Evolutionary conservation across 495 filamentous ascomycete species (phyloP), one percentile per base, ranked within the genome.

Genomic region (Sabuloglossum arenarium): DNA sequence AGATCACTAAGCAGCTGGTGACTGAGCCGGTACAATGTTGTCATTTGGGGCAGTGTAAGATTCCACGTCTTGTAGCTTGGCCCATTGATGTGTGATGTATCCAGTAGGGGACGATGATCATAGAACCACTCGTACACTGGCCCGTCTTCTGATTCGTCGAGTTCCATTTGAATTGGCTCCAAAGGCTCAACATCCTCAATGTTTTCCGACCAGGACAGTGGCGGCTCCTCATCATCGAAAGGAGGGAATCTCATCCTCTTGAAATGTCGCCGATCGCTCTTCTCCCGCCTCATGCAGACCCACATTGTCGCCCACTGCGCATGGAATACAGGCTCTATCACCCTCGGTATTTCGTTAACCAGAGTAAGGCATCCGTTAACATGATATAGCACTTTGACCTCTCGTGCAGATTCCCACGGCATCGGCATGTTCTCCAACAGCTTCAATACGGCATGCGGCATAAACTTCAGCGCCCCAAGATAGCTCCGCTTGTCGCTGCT

Each of bases 221-320:
- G 93, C 0, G 93, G 93, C 64, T 99, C 93, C 70, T 99, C 93
- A 63, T 99, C 93, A 64, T 99, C 93, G 63, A 99, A 99, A 0
- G 93, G 93, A 49, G 91, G 93, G 64, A 99, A 99, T 57, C 93
- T 80, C 93, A 99, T 99, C 56, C 93, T 76, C 72, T 99, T 99
- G 75, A 99, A 99, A 63, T 97, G 81, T 63, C 93, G 75, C 61
- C 93, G 72, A 65, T 97, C 93, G 63, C 86, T 90, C 75, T 99
- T 99, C 67, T 99, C 93, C 57, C 93, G 80, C 65, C 93, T 79
- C 93, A 99, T 99, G 52, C 79, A 85, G 59, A 94, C 85, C 93
- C 93, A 99, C 93, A 99, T 97, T 10, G 87, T 94, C 25, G 91
- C 90, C 93, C 93, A 99, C 68, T 99, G 93, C 58, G 93, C 93